phyloP scores from a whole-genome alignment of 2,329 filamentous ascomycete species.

The Aspergillus felis region DNA sequence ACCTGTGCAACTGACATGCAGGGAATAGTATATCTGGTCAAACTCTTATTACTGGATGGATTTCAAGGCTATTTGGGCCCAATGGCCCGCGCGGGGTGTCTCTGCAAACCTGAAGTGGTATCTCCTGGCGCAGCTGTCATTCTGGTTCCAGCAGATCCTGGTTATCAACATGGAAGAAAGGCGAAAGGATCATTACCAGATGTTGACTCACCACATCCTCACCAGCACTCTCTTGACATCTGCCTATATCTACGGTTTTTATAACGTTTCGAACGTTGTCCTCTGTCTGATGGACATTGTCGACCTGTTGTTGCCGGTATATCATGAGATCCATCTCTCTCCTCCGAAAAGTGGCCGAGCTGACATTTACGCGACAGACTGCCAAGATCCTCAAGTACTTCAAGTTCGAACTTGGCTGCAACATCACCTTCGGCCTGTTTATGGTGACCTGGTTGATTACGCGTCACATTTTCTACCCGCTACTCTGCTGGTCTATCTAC shows the following conservation, averaged over 20 bases:
- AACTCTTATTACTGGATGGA: slow-evolving; percentile 75
- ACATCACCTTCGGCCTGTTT: slow-evolving; percentile 79
- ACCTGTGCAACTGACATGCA: slow-evolving; percentile 6
- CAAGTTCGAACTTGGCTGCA: slow-evolving; percentile 70
- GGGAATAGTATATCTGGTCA: slow-evolving; percentile 69
- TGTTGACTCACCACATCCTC: slow-evolving; percentile 92
- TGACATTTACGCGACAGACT: slow-evolving; percentile 47
- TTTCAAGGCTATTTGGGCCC: slow-evolving; percentile 72
- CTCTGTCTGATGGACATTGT: slow-evolving; percentile 91
- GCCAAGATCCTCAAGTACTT: slow-evolving; percentile 95
- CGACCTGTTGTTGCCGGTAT: slow-evolving; percentile 80
- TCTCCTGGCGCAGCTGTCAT: slow-evolving; percentile 82
- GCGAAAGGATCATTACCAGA: slow-evolving; percentile 92
- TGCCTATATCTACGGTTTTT: slow-evolving; percentile 84
- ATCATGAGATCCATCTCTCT: slow-evolving; percentile 25
- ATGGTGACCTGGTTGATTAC: slow-evolving; percentile 79
- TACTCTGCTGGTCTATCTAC: slow-evolving; percentile 79
- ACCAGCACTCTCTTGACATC: slow-evolving; percentile 75
- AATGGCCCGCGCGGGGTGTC: slow-evolving; percentile 77
- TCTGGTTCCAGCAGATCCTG: slow-evolving; percentile 91
- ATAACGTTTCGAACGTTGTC: slow-evolving; percentile 82
- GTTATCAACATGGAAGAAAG: slow-evolving; percentile 93
- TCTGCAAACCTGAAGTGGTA: slow-evolving; percentile 77
- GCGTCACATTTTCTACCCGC: slow-evolving; percentile 75
- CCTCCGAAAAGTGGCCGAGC: slow-evolving; percentile 2